A percentile compares a stretch with the other conserved stretches of the same genome.
Evolutionary conservation across 768 basidiomycete genomes (phyloP).

Genomic region (Psilocybe tampanensis): DNA sequence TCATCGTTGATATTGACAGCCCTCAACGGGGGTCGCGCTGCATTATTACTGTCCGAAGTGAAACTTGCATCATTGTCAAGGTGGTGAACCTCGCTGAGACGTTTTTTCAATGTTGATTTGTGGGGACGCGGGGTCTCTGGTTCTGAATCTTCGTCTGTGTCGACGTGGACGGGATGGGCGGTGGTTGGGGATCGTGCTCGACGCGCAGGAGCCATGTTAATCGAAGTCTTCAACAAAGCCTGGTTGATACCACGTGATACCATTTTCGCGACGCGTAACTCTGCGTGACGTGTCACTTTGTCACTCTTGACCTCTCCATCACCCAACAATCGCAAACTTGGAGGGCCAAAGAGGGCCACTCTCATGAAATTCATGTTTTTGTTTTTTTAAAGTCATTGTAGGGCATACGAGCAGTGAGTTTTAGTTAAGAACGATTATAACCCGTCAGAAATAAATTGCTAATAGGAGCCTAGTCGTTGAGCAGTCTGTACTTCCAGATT

Average conservation of each 20-base stretch:
- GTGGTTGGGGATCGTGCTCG: conserved; percentile 38
- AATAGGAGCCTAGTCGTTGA: no score
- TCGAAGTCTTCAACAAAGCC: conserved; percentile 44
- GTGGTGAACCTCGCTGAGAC: conserved; percentile 60
- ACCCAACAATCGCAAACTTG: neutral
- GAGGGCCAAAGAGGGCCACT: neutral
- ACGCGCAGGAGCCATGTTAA: conserved; percentile 37
- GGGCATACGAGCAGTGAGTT: no score
- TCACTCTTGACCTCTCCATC: neutral
- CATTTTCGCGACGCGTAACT: conserved; percentile 26
- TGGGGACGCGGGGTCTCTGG: conserved; percentile 40
- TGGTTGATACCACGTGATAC: conserved; percentile 37
- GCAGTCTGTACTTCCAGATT: no score
- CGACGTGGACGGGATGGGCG: conserved; percentile 36
- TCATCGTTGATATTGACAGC: conserved; percentile 78
- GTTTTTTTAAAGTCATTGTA: no score
- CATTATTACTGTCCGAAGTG: conserved; percentile 36
- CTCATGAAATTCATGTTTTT: no score
- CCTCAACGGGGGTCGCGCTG: conserved; percentile 41
- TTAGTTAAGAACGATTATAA: no score
- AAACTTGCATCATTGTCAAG: conserved; percentile 47
- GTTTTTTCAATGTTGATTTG: conserved; percentile 51
- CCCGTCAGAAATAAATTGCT: no score
- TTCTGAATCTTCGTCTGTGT: conserved; percentile 41
- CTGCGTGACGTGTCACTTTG: conserved; percentile 7